phyloP scores from a whole-genome alignment of 306 rosid genomes.

The Vicia sativa region DNA sequence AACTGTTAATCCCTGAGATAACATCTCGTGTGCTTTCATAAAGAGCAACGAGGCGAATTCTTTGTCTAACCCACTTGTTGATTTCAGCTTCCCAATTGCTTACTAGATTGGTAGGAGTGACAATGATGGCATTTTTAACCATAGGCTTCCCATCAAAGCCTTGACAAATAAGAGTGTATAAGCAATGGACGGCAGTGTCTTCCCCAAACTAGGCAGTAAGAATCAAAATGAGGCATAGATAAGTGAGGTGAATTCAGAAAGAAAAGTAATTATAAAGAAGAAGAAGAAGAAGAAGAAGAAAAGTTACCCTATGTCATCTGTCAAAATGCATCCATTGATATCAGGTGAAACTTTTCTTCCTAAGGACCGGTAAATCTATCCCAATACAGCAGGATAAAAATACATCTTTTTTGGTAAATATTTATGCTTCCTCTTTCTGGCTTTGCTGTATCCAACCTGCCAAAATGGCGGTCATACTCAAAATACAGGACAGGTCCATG shows the following conservation, averaged over 20 bases:
- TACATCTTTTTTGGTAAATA: slow-evolving; percentile 47
- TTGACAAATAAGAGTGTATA: slow-evolving; percentile 86
- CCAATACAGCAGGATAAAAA: slow-evolving; percentile 39
- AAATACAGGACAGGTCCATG: slow-evolving; percentile 6
- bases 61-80: slow-evolving; percentile 86
- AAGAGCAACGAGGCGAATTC: slow-evolving; percentile 73
- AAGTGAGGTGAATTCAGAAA: background rate
- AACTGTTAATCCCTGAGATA: slow-evolving; percentile 73
- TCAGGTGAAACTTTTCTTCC: too few species aligned
- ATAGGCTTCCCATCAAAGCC: slow-evolving; percentile 86
- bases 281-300: too few species aligned
- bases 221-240: slow-evolving; percentile 24
- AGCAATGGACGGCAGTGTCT: slow-evolving; percentile 97
- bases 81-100: slow-evolving; percentile 99
- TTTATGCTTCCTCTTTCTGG: slow-evolving; percentile 44
- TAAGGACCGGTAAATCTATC: too few species aligned
- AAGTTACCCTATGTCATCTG: slow-evolving; percentile 93
- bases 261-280: background rate
- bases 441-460: slow-evolving; percentile 74
- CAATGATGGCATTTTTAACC: slow-evolving; percentile 85
- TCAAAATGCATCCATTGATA: slow-evolving; percentile 90
- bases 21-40: slow-evolving; percentile 92
- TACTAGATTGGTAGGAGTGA: slow-evolving; percentile 97
- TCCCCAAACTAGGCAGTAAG: slow-evolving; percentile 69
- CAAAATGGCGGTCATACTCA: slow-evolving; percentile 34